phyloP scores from a whole-genome alignment of 768 basidiomycete genomes.

The Cystobasidium tubakii region DNA sequence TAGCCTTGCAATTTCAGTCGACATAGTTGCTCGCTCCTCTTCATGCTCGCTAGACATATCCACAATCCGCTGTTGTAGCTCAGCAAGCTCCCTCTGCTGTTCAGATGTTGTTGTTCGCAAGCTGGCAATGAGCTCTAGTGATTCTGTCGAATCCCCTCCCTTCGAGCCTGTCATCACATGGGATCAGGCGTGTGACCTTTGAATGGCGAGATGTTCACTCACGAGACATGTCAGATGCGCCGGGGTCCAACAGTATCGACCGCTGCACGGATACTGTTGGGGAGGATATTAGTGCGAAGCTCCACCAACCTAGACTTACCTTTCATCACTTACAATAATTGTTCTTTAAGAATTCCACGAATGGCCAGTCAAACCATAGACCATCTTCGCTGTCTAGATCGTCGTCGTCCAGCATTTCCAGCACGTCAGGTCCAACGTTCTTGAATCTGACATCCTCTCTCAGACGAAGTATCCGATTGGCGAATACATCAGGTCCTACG shows the following conservation, averaged over 20 bases:
- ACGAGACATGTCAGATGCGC: slow-evolving; percentile 57
- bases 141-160: slow-evolving; percentile 60
- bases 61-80: slow-evolving; percentile 46
- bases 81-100: slow-evolving; percentile 58
- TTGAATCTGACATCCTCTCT: slow-evolving; percentile 92
- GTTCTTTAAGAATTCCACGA: slow-evolving; percentile 97
- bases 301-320: too few relatives aligned
- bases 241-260: slow-evolving; percentile 51
- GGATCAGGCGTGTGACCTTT: slow-evolving; percentile 61
- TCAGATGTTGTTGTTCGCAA: slow-evolving; percentile 74
- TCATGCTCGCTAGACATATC: slow-evolving; percentile 43
- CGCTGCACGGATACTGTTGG: slow-evolving; percentile 51
- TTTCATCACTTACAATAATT: slow-evolving; percentile 90
- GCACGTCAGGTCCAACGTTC: slow-evolving; percentile 73
- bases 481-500: slow-evolving; percentile 79
- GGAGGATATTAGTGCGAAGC: too few relatives aligned
- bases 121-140: slow-evolving; percentile 71
- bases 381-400: slow-evolving; percentile 54
- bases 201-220: slow-evolving; percentile 53
- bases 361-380: slow-evolving; percentile 96
- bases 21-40: slow-evolving; percentile 39
- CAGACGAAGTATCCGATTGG: slow-evolving; percentile 75
- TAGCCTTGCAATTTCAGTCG: slow-evolving; percentile 25
- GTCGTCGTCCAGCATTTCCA: slow-evolving; percentile 54
- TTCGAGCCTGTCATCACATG: slow-evolving; percentile 12